Conservation (phyloP, 495 filamentous ascomycete species). For the Penicillium longicatenatum region DNA sequence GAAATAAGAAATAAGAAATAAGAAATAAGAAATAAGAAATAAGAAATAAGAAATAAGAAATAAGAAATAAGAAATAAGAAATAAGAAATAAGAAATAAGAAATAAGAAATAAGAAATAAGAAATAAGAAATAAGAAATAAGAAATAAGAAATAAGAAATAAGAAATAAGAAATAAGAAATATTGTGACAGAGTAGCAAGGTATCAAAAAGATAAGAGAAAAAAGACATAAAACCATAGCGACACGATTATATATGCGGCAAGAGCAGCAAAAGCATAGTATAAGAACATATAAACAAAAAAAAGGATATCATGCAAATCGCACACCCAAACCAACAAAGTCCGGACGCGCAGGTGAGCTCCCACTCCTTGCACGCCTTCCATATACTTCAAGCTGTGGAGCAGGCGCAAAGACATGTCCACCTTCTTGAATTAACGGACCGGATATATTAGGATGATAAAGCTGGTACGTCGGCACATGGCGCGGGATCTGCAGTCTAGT, state of each 20-base stretch:
- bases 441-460: constrained; percentile 38
- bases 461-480: constrained; percentile 23
- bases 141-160: background rate
- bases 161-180: background rate
- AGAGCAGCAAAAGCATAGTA: background rate
- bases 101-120: background rate
- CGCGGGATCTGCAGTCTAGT: constrained; percentile 20
- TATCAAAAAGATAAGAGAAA: background rate
- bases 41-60: background rate
- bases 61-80: background rate
- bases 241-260: background rate
- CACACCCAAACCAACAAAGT: constrained; percentile 29
- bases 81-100: background rate
- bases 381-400: constrained; percentile 21
- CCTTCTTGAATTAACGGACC: constrained; percentile 36
- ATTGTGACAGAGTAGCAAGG: background rate
- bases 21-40: background rate
- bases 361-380: constrained; percentile 44
- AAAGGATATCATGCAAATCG: constrained; percentile 11
- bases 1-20: background rate
- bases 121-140: background rate
- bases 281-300: background rate
- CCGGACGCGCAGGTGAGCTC: constrained; percentile 53
- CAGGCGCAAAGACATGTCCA: constrained; percentile 21
- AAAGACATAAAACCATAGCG: background rate